Percentiles rank a stretch among this genome's conserved stretches.
Conservation (phyloP, 176 grass and related monocot species). For the Oryza nivara region DNA sequence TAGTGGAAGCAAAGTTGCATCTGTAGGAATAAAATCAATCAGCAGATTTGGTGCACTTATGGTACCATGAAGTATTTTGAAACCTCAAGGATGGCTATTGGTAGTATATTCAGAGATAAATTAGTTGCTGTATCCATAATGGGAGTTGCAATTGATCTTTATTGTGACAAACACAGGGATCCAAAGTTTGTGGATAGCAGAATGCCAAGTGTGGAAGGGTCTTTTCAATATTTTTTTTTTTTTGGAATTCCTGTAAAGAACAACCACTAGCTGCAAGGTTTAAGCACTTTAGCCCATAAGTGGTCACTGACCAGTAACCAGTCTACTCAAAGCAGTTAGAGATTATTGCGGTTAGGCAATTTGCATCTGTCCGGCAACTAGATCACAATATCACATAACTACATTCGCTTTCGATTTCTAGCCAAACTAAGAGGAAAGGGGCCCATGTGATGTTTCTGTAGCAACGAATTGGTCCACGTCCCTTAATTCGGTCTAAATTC, state of each 20-base stretch:
- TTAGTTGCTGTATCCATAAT: slow-evolving; percentile 11
- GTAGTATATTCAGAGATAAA: slow-evolving; percentile 1
- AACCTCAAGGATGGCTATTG: neutral
- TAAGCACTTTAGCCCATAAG: neutral
- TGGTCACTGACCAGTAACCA: slow-evolving; percentile 6
- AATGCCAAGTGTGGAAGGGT: neutral
- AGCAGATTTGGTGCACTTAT: neutral
- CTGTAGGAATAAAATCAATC: neutral
- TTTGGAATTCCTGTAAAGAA: neutral
- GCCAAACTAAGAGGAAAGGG: neutral
- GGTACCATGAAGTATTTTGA: neutral
- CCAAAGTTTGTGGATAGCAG: neutral
- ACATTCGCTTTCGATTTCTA: slow-evolving; percentile 6
- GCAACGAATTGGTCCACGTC: neutral
- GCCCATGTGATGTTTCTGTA: neutral
- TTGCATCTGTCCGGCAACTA: neutral
- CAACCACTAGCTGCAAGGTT: slow-evolving; percentile 17
- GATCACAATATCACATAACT: slow-evolving; percentile 14
- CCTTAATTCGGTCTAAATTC: neutral
- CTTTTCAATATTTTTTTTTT: neutral
- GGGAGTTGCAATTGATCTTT: neutral
- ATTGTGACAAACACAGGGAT: neutral
- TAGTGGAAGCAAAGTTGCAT: neutral
- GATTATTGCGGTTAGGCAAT: neutral
- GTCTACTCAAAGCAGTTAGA: slow-evolving; percentile 17